Evolutionary conservation across 805 yeast species (phyloP).

Genomic region (Wickerhamomyces subpelliculosus): DNA sequence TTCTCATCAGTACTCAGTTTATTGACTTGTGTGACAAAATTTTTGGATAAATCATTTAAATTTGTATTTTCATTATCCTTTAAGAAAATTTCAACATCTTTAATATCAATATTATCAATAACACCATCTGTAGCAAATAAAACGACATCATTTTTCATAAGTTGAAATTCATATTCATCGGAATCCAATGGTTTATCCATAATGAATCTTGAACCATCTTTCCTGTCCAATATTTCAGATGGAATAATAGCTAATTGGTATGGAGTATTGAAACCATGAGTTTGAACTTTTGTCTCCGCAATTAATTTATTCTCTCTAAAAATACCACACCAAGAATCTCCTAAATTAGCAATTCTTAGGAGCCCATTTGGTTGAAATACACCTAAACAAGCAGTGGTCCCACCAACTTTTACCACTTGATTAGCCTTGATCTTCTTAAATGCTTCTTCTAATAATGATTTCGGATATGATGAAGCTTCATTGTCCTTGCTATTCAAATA

Average conservation of each 20-base stretch:
- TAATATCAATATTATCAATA: constrained; percentile 71
- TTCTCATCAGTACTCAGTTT: constrained; percentile 63
- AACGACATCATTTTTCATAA: constrained; percentile 67
- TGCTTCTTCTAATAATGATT: constrained; percentile 45
- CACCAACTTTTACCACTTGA: constrained; percentile 75
- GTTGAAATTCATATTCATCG: constrained; percentile 57
- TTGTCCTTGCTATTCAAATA: constrained; percentile 6
- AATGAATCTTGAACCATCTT: constrained; percentile 53
- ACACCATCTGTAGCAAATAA: constrained; percentile 93
- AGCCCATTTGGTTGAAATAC: constrained; percentile 48
- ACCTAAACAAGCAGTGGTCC: constrained; percentile 90
- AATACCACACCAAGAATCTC: constrained; percentile 93
- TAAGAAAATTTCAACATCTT: constrained; percentile 65
- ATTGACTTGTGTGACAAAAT: constrained; percentile 61
- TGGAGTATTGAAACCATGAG: constrained; percentile 88
- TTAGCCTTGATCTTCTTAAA: constrained; percentile 45
- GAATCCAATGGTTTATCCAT: constrained; percentile 66
- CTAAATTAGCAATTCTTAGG: constrained; percentile 70
- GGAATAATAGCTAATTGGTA: constrained; percentile 87
- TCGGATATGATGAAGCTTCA: constrained; percentile 14
- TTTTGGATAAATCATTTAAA: constrained; percentile 40
- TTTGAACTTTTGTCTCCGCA: constrained; percentile 66
- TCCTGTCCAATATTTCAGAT: constrained; percentile 40
- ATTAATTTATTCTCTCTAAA: constrained; percentile 61
- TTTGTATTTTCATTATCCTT: constrained; percentile 38